These are phyloP conservation scores for Dorcoceras hygrometricum DNA, from an alignment of 257 asterid genomes.

Conservation along the genomic window DNA sequence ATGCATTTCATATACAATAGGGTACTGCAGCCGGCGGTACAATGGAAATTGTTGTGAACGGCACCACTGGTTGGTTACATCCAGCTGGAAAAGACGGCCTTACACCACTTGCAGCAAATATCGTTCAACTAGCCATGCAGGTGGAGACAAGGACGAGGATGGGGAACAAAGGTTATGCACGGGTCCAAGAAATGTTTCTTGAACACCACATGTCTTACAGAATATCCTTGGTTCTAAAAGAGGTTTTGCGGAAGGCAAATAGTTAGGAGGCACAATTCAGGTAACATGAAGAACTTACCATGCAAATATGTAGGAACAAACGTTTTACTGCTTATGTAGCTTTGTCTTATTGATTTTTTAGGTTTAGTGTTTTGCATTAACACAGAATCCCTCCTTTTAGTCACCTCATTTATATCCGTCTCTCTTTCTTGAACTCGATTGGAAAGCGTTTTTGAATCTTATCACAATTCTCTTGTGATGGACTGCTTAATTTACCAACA, in stretches of 20 bases:
- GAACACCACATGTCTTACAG: constrained; percentile 84
- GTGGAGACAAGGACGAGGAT: constrained; percentile 55
- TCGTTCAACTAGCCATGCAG: constrained; percentile 57
- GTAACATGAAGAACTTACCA: constrained; percentile 11
- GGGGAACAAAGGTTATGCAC: constrained; percentile 68
- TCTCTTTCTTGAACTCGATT: too few relatives aligned
- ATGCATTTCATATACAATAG: constrained; percentile 32
- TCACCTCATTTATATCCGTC: not conserved
- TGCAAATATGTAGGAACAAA: constrained; percentile 8
- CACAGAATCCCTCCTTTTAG: not conserved
- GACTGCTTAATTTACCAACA: too few relatives aligned
- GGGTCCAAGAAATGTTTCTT: constrained; percentile 69
- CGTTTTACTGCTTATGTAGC: not conserved
- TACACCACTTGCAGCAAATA: constrained; percentile 68
- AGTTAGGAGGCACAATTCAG: constrained; percentile 19
- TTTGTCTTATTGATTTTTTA: not conserved
- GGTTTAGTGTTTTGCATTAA: not conserved
- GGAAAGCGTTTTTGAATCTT: not conserved
- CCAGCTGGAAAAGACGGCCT: constrained; percentile 94
- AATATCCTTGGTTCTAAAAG: constrained; percentile 67
- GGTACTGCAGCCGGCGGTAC: constrained; percentile 99
- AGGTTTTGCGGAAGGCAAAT: constrained; percentile 42
- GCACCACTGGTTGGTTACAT: constrained; percentile 83
- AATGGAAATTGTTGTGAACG: constrained; percentile 74
- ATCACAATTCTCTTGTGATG: too few relatives aligned